Base-by-base conservation (phyloP, 306 rosid species). In the Rosa persica region DNA sequence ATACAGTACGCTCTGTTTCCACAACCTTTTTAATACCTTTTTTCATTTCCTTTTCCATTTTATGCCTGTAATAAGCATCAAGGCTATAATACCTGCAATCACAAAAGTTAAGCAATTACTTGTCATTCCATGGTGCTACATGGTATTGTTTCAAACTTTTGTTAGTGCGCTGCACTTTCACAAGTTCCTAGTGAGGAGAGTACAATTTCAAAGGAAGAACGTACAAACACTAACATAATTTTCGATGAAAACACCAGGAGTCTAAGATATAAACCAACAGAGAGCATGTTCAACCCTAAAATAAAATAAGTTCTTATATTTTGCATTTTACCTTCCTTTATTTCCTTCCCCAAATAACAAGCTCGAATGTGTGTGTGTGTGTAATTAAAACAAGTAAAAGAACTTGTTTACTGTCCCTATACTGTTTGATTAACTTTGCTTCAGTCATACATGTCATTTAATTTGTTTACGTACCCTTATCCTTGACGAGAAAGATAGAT, bases 61-160 rank as follows among this genome's bases (percentile, higher is more conserved):
- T 85, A 74, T 3, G 86, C 77, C 84, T 84, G 85, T 88, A 82
- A 86, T 92, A 87, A 67, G 92, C 93, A 83, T 95, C 98, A 72
- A 95, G 98, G 77, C 83, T 86, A 77, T 95, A 95, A 84, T 93
- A 95, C 96, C 99, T 93, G 91, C 82, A 81, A 79, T 51, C 39
- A 66, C 15, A 62, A 79, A 71, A 68, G 80, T 67, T 57, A 22
- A 76, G 34, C 77, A 71, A 46, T 65, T 52, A 8, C 34, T 74
- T 67, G 60, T 68, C 61, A 75, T 39, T 30, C 47, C n/a, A 47
- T 39, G 23, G 15, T 75, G 39, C 34, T 40, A 6, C 46, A 66
- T 42, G 38, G 39, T 5, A 6, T 80, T 22, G n/a, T 51, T 65
- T 8, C 66, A 55, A 19, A 62, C 10, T 42, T 27, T 80, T 2